Evolutionary conservation across 345 rosid species (phyloP).

Genomic region (Acer yangbiense): DNA sequence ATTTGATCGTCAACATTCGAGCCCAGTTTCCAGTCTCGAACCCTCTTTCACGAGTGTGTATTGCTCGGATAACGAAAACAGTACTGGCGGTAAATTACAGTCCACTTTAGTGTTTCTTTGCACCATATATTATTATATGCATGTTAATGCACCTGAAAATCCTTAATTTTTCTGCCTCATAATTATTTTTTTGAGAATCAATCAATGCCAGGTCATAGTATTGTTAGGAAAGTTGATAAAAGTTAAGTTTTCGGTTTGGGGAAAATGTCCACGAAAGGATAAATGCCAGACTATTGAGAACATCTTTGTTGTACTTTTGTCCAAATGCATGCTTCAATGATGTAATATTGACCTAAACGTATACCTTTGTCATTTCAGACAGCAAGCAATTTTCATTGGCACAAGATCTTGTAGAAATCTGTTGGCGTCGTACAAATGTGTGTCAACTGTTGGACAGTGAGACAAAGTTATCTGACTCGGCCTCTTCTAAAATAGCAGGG

Average conservation of each 20-base stretch:
- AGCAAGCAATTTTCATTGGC: conserved; percentile 16
- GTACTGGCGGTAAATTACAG: conserved; percentile 24
- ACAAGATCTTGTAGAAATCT: conserved; percentile 25
- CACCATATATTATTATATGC: not conserved
- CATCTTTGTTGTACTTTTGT: not conserved
- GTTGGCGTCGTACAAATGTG: conserved; percentile 20
- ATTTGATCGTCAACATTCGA: conserved; percentile 33
- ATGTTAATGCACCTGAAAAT: not conserved
- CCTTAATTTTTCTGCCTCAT: too few species aligned
- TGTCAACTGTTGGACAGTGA: conserved; percentile 26
- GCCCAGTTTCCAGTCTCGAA: conserved; percentile 46
- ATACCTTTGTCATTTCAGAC: conserved; percentile 29
- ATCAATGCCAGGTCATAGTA: not conserved
- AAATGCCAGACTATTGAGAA: not conserved
- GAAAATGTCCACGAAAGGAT: not conserved
- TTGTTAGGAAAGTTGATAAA: not conserved
- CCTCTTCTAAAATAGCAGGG: conserved; percentile 39
- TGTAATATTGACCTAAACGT: conserved; percentile 6
- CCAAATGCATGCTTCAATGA: not conserved
- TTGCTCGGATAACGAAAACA: conserved; percentile 39
- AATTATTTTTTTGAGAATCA: not conserved
- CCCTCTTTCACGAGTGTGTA: conserved; percentile 36
- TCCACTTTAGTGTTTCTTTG: not conserved
- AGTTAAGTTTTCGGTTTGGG: not conserved
- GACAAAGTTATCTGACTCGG: conserved; percentile 42